Evolutionary conservation across 225 moss, liverwort and hornwort genomes (phyloP).

Genomic region (Antitrichia curtipendula): DNA sequence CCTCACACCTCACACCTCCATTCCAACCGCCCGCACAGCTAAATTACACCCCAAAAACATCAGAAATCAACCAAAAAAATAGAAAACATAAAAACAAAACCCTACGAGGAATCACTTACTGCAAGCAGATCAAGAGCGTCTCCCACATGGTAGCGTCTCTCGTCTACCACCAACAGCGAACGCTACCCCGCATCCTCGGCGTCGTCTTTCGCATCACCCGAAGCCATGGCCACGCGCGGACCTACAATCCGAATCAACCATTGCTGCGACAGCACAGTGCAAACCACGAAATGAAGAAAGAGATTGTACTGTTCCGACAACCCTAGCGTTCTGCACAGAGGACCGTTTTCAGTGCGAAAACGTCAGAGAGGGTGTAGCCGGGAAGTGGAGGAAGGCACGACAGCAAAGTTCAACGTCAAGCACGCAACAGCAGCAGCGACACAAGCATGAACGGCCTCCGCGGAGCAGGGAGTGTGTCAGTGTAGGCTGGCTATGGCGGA

Average conservation of each 20-base stretch:
- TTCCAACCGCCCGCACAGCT: not conserved
- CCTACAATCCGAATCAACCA: slow-evolving; percentile 29
- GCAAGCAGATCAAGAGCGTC: slow-evolving; percentile 1
- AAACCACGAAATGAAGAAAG: not conserved
- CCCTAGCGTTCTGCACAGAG: not conserved
- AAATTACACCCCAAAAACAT: not conserved
- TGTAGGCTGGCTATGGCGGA: not conserved
- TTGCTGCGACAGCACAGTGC: not conserved
- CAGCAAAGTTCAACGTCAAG: not conserved
- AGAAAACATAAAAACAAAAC: not conserved
- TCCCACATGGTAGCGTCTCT: not conserved
- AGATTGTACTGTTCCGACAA: not conserved
- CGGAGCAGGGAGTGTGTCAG: slow-evolving; percentile 5
- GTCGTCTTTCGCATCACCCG: slow-evolving; percentile 5
- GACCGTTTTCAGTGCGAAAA: not conserved
- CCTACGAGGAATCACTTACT: not conserved
- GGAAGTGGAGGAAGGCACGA: no score
- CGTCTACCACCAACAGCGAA: not conserved
- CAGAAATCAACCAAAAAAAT: not conserved
- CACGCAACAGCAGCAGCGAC: not conserved
- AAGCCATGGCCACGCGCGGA: slow-evolving; percentile 21
- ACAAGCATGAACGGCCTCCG: not conserved
- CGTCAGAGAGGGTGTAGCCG: not conserved
- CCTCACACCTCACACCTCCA: not conserved
- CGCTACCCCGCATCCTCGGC: not conserved